phyloP scores from a whole-genome alignment of 257 asterid genomes.

The Lithospermum erythrorhizon region DNA sequence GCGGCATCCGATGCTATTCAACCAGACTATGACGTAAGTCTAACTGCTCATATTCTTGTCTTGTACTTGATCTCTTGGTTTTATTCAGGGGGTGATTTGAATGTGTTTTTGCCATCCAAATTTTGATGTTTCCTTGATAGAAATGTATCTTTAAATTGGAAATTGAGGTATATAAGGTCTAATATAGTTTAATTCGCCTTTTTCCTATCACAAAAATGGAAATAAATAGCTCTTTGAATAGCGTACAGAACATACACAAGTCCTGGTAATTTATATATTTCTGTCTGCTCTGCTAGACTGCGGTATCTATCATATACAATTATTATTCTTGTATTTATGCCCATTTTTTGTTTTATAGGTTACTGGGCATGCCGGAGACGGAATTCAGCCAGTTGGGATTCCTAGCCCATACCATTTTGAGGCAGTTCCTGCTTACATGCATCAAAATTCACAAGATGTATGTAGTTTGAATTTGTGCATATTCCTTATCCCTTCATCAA shows the following conservation, averaged over 20 bases:
- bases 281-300: neutral
- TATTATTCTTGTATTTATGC: slow-evolving; percentile 6
- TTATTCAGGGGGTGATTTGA: no score
- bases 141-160: no score
- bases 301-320: neutral
- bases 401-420: slow-evolving; percentile 49
- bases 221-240: no score
- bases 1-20: slow-evolving; percentile 37
- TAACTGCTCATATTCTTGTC: slow-evolving; percentile 25
- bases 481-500: neutral
- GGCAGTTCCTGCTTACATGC: slow-evolving; percentile 35
- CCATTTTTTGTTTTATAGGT: slow-evolving; percentile 29
- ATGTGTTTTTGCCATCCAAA: no score
- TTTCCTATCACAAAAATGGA: no score
- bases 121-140: no score
- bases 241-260: no score
- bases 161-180: no score
- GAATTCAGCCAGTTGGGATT: slow-evolving; percentile 49
- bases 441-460: slow-evolving; percentile 66
- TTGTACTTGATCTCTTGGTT: no score
- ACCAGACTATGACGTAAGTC: slow-evolving; percentile 38
- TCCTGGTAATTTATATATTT: no score
- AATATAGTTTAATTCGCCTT: no score
- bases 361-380: slow-evolving; percentile 44
- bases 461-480: neutral